A percentile compares a stretch with the other conserved stretches of the same genome.
Evolutionary conservation across 192 early-diverging fungal species (phyloP).

Genomic region (Backusella sp.): DNA sequence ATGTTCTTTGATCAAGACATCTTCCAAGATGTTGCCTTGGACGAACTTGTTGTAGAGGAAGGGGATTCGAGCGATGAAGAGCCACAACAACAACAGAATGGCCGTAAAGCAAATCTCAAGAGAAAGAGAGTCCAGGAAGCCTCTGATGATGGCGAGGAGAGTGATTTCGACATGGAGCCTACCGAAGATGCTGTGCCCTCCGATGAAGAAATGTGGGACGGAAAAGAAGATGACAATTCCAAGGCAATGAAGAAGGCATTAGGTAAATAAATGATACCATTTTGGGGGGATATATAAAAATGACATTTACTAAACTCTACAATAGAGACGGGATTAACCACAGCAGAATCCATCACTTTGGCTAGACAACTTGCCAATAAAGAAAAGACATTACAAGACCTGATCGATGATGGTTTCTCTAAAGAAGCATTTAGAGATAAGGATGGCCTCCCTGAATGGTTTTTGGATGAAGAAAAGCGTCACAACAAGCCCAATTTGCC

Average conservation of each 20-base stretch:
- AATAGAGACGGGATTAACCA: slow-evolving; percentile 68
- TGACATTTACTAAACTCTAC: too few relatives aligned
- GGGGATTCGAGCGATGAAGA: slow-evolving; percentile 50
- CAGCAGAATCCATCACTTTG: slow-evolving; percentile 89
- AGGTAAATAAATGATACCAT: slow-evolving; percentile 27
- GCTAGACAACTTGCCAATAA: slow-evolving; percentile 80
- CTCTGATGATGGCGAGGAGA: slow-evolving; percentile 46
- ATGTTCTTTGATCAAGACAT: slow-evolving; percentile 96
- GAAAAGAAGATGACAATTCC: slow-evolving; percentile 58
- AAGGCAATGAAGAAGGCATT: slow-evolving; percentile 46
- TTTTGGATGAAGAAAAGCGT: slow-evolving; percentile 85
- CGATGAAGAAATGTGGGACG: slow-evolving; percentile 59
- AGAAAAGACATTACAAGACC: slow-evolving; percentile 71
- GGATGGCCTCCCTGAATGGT: slow-evolving; percentile 88
- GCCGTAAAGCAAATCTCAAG: slow-evolving; percentile 22
- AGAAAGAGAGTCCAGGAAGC: slow-evolving; percentile 48
- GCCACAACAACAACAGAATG: slow-evolving; percentile 1
- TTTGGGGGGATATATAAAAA: too few relatives aligned
- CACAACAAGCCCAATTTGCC: slow-evolving; percentile 90
- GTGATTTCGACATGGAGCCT: slow-evolving; percentile 60
- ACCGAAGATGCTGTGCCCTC: slow-evolving; percentile 27
- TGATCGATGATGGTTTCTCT: slow-evolving; percentile 93
- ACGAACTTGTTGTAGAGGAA: slow-evolving; percentile 57
- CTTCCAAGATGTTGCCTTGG: slow-evolving; percentile 68
- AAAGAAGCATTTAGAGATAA: slow-evolving; percentile 87